Evolutionary conservation across 164 flowering plant species (phyloP), one percentile per base, ranked within the genome.

Genomic region (Umbilicus rupestris): DNA sequence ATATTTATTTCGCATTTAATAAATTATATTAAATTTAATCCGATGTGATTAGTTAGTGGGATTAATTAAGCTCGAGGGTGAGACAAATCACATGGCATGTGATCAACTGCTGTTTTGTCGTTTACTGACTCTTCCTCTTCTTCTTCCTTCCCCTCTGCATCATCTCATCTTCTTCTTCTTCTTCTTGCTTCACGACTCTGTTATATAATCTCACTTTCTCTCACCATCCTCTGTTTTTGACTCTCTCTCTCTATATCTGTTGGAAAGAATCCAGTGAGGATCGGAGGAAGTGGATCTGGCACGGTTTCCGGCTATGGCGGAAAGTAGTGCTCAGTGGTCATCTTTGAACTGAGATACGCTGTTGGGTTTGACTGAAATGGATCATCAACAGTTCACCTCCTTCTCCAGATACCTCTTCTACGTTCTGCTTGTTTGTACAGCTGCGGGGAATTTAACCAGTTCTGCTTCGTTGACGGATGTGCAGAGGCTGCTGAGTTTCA

Each of bases 81-180:
- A 42, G 72, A 64, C 75, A 45, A 68, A 78, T 73, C 87, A 85
- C 87, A 82, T 82, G 89, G 78, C 97, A 85, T 87, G 92, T 86
- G 92, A 83, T 68, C 78, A 78, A 73, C 91, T 83, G 89, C 92
- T 83, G 85, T 81, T 66, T 72, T 47, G 60, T 68, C 64, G 37
- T 42, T n/a, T n/a, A n/a, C n/a, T n/a, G n/a, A n/a, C n/a, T n/a
- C n/a, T n/a, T n/a, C n/a, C n/a, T n/a, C 65, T 68, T 24, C 68
- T 41, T 50, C 69, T 64, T 71, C 75, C 45, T 17, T 7, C 35
- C 7, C 9, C n/a, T 35, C 46, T 26, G 11, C 5, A 10, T 55
- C 26, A 68, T 72, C 73, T 77, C 63, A 55, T 77, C 84, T 67
- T 76, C 80, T 71, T 78, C 58, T n/a, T n/a, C n/a, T n/a, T 6